These are phyloP conservation scores for Tetracladium marchalianum DNA, from an alignment of 495 filamentous ascomycete species.

Conservation along the genomic window DNA sequence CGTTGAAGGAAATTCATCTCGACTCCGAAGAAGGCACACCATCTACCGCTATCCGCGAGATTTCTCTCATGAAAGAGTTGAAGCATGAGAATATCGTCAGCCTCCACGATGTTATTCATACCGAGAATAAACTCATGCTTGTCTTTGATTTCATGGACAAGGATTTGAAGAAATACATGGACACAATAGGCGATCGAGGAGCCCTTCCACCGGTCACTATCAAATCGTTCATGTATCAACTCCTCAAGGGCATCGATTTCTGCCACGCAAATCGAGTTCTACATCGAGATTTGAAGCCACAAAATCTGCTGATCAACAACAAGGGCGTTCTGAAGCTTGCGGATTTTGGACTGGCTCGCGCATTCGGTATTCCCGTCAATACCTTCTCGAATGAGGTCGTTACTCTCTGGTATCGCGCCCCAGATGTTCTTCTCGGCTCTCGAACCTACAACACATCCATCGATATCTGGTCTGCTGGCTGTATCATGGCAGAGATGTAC, in stretches of 20 bases:
- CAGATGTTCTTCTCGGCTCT: constrained; percentile 83
- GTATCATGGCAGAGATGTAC: constrained; percentile 99
- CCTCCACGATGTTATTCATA: constrained; percentile 97
- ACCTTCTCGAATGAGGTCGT: constrained; percentile 98
- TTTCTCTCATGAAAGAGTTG: constrained; percentile 97
- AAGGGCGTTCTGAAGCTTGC: constrained; percentile 89
- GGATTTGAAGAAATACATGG: constrained; percentile 99
- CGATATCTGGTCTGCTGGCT: constrained; percentile 95
- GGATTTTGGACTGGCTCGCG: constrained; percentile 85
- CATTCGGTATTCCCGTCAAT: constrained; percentile 95
- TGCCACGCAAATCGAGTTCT: constrained; percentile 94
- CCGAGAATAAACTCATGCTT: constrained; percentile 98
- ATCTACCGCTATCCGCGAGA: constrained; percentile 96
- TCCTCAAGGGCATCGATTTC: constrained; percentile 88
- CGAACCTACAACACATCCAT: constrained; percentile 95
- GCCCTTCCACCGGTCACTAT: constrained; percentile 76
- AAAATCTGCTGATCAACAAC: constrained; percentile 90
- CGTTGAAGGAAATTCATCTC: constrained; percentile 97
- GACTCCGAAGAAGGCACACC: constrained; percentile 98
- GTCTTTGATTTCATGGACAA: constrained; percentile 98
- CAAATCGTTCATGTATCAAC: constrained; percentile 96
- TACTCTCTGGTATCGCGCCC: constrained; percentile 92
- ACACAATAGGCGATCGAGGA: constrained; percentile 73
- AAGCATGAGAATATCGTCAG: constrained; percentile 98
- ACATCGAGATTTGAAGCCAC: constrained; percentile 92